Conservation (phyloP, 352 stramenopile species). For the Phytophthora brassicae region DNA sequence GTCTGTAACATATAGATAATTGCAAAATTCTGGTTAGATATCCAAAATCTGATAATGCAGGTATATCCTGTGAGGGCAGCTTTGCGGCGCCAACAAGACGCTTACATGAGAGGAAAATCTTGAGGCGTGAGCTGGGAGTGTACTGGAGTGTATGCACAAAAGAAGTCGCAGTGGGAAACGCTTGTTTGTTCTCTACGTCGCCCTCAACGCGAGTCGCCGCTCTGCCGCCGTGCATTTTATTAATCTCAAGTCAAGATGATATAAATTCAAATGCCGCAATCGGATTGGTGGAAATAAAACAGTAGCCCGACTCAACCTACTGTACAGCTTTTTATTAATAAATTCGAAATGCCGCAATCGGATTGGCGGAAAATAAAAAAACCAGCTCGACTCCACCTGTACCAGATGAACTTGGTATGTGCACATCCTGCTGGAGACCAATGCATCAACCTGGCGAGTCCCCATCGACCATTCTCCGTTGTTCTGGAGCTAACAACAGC, state of each 20-base stretch:
- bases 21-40: too few species aligned
- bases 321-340: too few species aligned
- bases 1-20: slow-evolving; percentile 33
- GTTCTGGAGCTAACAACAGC: slow-evolving; percentile 21
- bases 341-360: too few species aligned
- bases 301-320: too few species aligned
- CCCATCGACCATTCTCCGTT: slow-evolving; percentile 19
- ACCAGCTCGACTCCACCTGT: too few species aligned
- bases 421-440: slow-evolving; percentile 19
- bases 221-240: slow-evolving; percentile 12
- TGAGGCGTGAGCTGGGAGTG: slow-evolving; percentile 47
- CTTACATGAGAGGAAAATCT: slow-evolving; percentile 79
- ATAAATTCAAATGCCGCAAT: slow-evolving; percentile 2
- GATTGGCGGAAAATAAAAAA: too few species aligned
- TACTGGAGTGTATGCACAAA: slow-evolving; percentile 36
- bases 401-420: not conserved
- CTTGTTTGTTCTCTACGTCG: slow-evolving; percentile 3
- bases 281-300: slow-evolving; percentile 16
- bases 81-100: not conserved
- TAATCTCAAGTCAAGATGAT: too few species aligned
- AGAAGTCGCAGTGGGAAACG: not conserved
- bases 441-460: slow-evolving; percentile 10
- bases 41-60: too few species aligned
- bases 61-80: too few species aligned
- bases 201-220: slow-evolving; percentile 1